phyloP scores from a whole-genome alignment of 805 yeast genomes.

The Yamadazyma ubonensis region DNA sequence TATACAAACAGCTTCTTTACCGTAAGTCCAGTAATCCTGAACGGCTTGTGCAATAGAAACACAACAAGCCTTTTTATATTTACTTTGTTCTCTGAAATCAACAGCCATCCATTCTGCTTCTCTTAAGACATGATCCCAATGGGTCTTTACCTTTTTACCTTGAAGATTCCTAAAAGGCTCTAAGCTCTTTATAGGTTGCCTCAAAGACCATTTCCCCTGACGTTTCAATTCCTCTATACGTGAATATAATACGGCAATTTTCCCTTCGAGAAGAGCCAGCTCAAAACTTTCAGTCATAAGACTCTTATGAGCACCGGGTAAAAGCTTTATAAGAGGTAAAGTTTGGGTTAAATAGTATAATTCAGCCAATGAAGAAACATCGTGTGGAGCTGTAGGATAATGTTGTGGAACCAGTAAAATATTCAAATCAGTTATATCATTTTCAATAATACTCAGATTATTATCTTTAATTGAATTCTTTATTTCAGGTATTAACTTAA shows the following conservation, averaged over 20 bases:
- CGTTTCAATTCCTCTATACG: slow-evolving; percentile 90
- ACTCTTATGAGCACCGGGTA: slow-evolving; percentile 84
- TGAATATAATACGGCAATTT: slow-evolving; percentile 83
- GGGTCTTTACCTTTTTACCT: slow-evolving; percentile 32
- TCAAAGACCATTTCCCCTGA: slow-evolving; percentile 83
- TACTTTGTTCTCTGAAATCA: slow-evolving; percentile 70
- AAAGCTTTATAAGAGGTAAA: slow-evolving; percentile 73
- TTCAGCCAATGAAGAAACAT: slow-evolving; percentile 70
- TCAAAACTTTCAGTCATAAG: slow-evolving; percentile 83
- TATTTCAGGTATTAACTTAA: slow-evolving; percentile 14
- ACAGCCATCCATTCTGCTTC: slow-evolving; percentile 85
- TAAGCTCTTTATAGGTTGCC: slow-evolving; percentile 71
- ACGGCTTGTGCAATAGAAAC: slow-evolving; percentile 69
- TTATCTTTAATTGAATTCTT: slow-evolving; percentile 21
- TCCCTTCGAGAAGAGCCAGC: slow-evolving; percentile 83
- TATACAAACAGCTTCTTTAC: slow-evolving; percentile 59
- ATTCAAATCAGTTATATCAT: slow-evolving; percentile 31
- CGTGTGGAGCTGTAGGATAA: slow-evolving; percentile 40
- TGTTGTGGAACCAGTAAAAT: slow-evolving; percentile 42
- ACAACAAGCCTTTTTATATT: slow-evolving; percentile 70
- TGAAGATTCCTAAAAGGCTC: slow-evolving; percentile 54
- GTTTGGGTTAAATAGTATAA: slow-evolving; percentile 85
- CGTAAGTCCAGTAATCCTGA: slow-evolving; percentile 73
- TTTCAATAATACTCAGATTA: slow-evolving; percentile 15
- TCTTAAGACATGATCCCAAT: slow-evolving; percentile 70